A percentile compares a stretch with the other conserved stretches of the same genome.
phyloP scores from a whole-genome alignment of 2,329 filamentous ascomycete species.

The Periglandula ipomoeae region DNA sequence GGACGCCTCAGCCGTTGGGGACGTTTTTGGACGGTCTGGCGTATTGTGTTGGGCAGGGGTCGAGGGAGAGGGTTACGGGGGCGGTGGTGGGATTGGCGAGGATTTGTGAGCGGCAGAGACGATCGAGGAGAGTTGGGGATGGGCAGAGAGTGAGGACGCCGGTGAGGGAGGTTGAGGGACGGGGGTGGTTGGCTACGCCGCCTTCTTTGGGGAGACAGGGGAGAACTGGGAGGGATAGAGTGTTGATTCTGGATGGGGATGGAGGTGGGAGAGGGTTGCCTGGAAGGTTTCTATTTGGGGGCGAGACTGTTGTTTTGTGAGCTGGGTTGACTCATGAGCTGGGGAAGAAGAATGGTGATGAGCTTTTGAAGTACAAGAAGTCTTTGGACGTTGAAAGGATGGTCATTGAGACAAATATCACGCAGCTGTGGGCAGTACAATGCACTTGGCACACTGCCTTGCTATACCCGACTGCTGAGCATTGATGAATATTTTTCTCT shows the following conservation, averaged over 20 bases:
- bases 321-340: too few species aligned
- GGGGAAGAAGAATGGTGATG: too few species aligned
- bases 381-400: too few species aligned
- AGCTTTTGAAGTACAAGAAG: too few species aligned
- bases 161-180: background rate
- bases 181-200: background rate
- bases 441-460: too few species aligned
- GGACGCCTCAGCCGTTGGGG: slow-evolving; percentile 7
- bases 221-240: background rate
- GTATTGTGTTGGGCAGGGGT: slow-evolving; percentile 23
- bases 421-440: too few species aligned
- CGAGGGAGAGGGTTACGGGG: background rate
- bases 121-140: background rate
- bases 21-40: slow-evolving; percentile 19
- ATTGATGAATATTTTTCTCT: too few species aligned
- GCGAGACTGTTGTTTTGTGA: background rate
- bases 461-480: too few species aligned
- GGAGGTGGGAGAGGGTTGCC: background rate
- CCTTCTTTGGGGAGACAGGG: background rate
- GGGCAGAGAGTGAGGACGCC: background rate
- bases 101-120: slow-evolving; percentile 1
- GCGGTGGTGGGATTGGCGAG: slow-evolving; percentile 5
- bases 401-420: too few species aligned
- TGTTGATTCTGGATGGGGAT: background rate
- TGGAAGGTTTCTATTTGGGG: background rate